Conservation (phyloP, 208 protist species). For the Acanthamoeba sp. region DNA sequence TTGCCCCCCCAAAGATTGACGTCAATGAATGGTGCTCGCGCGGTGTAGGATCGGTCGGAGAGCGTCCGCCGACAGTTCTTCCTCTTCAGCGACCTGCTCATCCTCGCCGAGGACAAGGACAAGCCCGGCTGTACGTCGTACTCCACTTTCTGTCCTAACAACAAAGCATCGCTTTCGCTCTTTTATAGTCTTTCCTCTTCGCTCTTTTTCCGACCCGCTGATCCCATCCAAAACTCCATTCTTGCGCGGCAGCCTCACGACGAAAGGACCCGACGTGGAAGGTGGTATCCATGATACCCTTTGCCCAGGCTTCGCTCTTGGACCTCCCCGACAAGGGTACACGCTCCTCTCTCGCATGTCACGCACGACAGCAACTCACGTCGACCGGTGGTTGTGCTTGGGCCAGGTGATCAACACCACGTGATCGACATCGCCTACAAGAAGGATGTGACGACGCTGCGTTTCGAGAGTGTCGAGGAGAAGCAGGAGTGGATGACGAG, state of each 20-base stretch:
- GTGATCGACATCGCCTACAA: conserved; percentile 40
- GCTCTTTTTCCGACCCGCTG: background rate
- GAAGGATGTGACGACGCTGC: conserved; percentile 17
- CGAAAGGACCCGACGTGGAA: conserved; percentile 21
- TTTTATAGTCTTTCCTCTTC: background rate
- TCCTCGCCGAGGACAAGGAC: conserved; percentile 27
- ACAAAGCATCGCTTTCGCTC: background rate
- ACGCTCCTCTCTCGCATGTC: no score
- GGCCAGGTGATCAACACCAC: background rate
- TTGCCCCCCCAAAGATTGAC: background rate
- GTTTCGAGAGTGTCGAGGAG: conserved; percentile 3
- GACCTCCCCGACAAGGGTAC: conserved; percentile 30
- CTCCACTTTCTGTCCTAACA: background rate
- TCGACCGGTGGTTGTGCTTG: background rate
- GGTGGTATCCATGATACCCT: conserved; percentile 1
- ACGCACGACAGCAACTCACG: background rate
- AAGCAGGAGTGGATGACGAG: conserved; percentile 48
- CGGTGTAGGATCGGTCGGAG: conserved; percentile 11
- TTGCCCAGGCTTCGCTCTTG: background rate
- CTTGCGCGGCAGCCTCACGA: background rate
- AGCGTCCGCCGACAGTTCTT: conserved; percentile 23
- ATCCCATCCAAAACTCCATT: background rate
- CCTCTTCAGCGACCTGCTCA: conserved; percentile 67
- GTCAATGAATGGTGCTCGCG: background rate
- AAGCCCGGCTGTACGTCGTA: background rate